Conservation (phyloP, 169 alveolate genomes). For the Cryptosporidium meleagridis region DNA sequence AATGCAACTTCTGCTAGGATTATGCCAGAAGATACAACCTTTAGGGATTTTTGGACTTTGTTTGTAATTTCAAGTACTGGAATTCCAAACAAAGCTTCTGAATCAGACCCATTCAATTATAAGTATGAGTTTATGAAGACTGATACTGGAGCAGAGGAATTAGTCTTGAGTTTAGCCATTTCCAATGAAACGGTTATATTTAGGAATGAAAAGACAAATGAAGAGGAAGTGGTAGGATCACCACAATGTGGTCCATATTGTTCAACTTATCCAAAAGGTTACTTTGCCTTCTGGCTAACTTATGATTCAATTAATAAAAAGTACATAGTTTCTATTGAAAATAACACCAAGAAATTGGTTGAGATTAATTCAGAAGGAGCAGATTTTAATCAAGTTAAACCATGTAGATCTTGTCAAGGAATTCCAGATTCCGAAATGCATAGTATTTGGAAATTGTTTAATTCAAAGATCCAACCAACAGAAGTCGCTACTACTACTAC, state of each 20-base stretch:
- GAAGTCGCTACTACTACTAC: constrained; percentile 27
- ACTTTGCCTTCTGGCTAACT: constrained; percentile 61
- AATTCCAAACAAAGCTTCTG: not conserved
- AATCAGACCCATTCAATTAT: not conserved
- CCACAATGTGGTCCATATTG: constrained; percentile 75
- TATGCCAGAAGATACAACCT: not conserved
- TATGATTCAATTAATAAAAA: constrained; percentile 16
- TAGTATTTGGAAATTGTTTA: not conserved
- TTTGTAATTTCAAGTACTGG: constrained; percentile 16
- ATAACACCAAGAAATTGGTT: constrained; percentile 25
- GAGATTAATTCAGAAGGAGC: constrained; percentile 7
- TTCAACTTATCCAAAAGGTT: constrained; percentile 69
- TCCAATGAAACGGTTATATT: not conserved
- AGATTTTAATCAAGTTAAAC: constrained; percentile 3
- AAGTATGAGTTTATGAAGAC: not conserved
- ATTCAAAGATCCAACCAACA: not conserved
- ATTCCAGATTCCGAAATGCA: not conserved
- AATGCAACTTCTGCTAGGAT: not conserved
- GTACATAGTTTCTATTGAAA: constrained; percentile 42
- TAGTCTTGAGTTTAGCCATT: not conserved
- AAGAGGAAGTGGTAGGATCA: not conserved
- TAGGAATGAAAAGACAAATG: not conserved
- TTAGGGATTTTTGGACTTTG: not conserved
- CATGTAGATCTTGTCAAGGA: constrained; percentile 6
- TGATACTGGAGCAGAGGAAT: not conserved